Evolutionary conservation across 225 moss, liverwort and hornwort species (phyloP).

Genomic region (Takakia lepidozioides): DNA sequence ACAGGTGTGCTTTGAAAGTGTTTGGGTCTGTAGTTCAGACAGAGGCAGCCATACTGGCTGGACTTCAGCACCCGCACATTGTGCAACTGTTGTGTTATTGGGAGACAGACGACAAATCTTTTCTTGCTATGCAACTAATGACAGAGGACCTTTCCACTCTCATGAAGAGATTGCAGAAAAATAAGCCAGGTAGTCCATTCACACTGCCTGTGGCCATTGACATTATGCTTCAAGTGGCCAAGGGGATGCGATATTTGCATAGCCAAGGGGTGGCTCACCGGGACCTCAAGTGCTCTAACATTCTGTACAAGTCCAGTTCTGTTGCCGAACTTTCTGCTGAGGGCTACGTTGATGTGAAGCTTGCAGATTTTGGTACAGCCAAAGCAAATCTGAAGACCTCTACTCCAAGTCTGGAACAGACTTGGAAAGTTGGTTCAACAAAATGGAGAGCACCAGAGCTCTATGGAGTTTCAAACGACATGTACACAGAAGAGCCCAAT

Average conservation of each 20-base stretch:
- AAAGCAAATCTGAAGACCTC: constrained; percentile 5
- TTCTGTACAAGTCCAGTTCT: constrained; percentile 2
- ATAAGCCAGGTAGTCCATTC: constrained; percentile 1
- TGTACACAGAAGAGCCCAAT: not conserved
- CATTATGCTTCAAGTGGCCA: constrained; percentile 19
- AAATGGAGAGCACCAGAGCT: constrained; percentile 15
- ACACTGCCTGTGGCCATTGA: constrained; percentile 10
- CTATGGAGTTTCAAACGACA: not conserved
- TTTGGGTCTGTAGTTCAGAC: not conserved
- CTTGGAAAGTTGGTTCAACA: not conserved
- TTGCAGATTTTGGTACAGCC: constrained; percentile 13
- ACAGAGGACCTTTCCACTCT: constrained; percentile 4
- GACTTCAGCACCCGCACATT: constrained; percentile 13
- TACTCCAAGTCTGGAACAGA: not conserved
- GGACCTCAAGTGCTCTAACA: constrained; percentile 13
- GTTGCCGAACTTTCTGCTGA: constrained; percentile 2
- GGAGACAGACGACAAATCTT: constrained; percentile 2
- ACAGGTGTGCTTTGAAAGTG: constrained; percentile 7
- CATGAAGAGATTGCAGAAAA: not conserved
- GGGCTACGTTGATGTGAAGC: constrained; percentile 15
- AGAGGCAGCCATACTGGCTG: constrained; percentile 7
- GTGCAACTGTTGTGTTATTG: constrained; percentile 10
- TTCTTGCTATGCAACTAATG: constrained; percentile 18
- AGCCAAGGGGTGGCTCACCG: constrained; percentile 7
- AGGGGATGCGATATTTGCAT: constrained; percentile 20